phyloP scores from a whole-genome alignment of 116 monocot species.

The Trichopus zeylanicus region DNA sequence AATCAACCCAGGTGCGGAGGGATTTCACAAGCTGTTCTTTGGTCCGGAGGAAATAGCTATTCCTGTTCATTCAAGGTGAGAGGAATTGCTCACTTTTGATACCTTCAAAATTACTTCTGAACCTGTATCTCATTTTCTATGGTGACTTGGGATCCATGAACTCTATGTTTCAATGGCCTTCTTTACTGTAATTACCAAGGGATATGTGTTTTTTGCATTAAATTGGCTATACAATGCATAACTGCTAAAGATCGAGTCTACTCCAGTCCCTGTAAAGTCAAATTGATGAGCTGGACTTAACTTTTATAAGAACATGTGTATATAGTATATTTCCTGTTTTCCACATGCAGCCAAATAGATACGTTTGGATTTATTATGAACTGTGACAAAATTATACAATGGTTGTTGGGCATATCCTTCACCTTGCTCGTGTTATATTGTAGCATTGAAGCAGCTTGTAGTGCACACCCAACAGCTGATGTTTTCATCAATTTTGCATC shows the following conservation, averaged over 20 bases:
- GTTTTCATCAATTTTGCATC: constrained; percentile 99
- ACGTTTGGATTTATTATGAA: neutral
- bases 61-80: constrained; percentile 78
- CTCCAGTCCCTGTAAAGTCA: too few species aligned
- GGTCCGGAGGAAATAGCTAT: constrained; percentile 99
- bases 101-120: neutral
- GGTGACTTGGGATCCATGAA: neutral
- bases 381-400: neutral
- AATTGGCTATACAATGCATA: too few species aligned
- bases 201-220: too few species aligned
- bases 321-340: neutral
- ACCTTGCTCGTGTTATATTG: constrained; percentile 7
- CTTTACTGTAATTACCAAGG: too few species aligned
- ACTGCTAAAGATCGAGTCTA: too few species aligned
- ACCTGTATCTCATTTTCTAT: neutral
- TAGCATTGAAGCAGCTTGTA: constrained; percentile 91
- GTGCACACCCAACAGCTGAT: constrained; percentile 91
- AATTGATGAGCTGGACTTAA: too few species aligned
- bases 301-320: too few species aligned
- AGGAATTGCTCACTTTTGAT: neutral
- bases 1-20: constrained; percentile 97
- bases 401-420: neutral
- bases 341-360: too few species aligned
- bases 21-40: constrained; percentile 94
- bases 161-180: neutral